Base-by-base conservation (phyloP, 768 basidiomycete species). In the Sporobolomyces roseus region DNA sequence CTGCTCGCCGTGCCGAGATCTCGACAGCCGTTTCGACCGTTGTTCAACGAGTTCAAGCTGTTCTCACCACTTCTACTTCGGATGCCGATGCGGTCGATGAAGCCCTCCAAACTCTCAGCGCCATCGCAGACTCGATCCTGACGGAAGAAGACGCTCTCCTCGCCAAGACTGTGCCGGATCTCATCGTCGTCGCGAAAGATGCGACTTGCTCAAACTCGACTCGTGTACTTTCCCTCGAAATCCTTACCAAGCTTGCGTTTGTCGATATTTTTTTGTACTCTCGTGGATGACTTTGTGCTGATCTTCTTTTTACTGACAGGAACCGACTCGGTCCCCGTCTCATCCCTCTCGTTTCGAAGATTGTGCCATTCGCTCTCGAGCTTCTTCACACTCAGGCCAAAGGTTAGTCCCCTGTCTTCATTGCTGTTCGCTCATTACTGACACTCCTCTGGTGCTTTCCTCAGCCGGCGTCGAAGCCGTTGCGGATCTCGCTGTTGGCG, bases 271-370 rank as follows among this genome's bases (percentile, higher is more conserved):
- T 50, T 12, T 50, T 46, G 12, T 46, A 13, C 45, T 46, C 10
- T 46, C 45, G 7, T 25, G 9, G n/a, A n/a, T n/a, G n/a, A n/a
- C 46, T 41, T 41, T 17, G 38, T 9, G 38, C 17, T 41, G 9
- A 4, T 10, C 16, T 29, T 41, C 29, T 50, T 63, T 35, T 45
- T 29, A 25, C 51, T 41, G 51, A 38, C 52, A 94, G 91, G 25
- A 77, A 82, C 25, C 86, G 87, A 52, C 83, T 97, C 27, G 91
- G 90, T 0, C 91, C 93, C 16, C 87, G 94, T 0, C 82, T 92
- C 56, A 91, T 99, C 56, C 91, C 94, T 7, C 83, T 85, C 78
- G 87, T 96, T 79, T 85, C 85, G 60, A 83, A 85, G 19, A 84
- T 93, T 52, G 83, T 89, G 21, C 78, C 84, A 7, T 82, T 86